Base-by-base conservation (phyloP, 257 asterid species). In the Primulina eburnea region DNA sequence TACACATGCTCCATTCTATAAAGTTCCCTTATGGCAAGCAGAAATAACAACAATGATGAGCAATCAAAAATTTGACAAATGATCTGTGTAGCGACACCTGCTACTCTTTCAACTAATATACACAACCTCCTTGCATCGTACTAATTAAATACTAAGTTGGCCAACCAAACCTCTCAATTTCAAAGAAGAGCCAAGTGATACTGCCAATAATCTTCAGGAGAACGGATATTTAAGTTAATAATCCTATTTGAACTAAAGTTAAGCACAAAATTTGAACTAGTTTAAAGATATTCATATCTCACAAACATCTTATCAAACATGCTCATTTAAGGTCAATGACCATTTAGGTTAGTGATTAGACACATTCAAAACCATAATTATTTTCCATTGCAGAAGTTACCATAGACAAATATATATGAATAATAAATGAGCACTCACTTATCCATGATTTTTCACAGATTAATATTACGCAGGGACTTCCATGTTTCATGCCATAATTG, bases 151-250 rank as follows among this genome's bases (percentile, higher is more conserved):
- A 70, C 20, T 62, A 30, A 8, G 17, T 16, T 21, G 21, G 32
- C 70, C 71, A 78, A 61, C 65, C 71, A 61, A 53, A 67, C 8
- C 29, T 65, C 71, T 70, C 52, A 38, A 28, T 34, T 37, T 12
- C 67, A 47, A 65, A 50, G 33, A 67, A 18, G 47, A 50, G 70
- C 33, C 60, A 72, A 60, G 70, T 32, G 24, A 65, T 26, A 63
- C 59, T 14, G 52, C 43, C 16, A 78, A 53, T 20, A 26, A 53
- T 33, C 47, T 12, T 53, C 55, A 60, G 72, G 64, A 56, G 38
- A 34, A 34, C 40, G 64, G 43, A 35, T 26, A 32, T 60, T 14
- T 2, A 56, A 63, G 26, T 28, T 55, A 60, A 56, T 62, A 63
- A 62, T 69, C 62, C 37, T 61, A 74, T 53, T 9, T 69, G 60